phyloP scores from a whole-genome alignment of 148 eudicot species.

The Tetragonia tetragonoides region DNA sequence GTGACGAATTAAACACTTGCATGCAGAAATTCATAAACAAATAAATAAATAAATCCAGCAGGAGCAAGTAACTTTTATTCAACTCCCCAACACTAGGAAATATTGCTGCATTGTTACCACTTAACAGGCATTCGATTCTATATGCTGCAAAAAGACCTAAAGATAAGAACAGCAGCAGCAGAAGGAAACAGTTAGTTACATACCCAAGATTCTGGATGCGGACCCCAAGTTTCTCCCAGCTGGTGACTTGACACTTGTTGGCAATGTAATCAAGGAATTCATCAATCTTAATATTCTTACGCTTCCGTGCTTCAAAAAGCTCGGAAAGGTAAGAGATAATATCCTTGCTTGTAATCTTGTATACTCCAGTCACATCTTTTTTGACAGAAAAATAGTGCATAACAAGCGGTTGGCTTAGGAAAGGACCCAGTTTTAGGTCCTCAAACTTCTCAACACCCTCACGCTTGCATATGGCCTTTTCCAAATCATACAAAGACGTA shows the following conservation, averaged over 20 bases:
- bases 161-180: not conserved
- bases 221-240: conserved; percentile 56
- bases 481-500: conserved; percentile 71
- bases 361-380: conserved; percentile 45
- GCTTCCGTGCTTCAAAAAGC: conserved; percentile 33
- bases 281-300: conserved; percentile 39
- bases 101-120: not conserved
- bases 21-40: no score
- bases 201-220: conserved; percentile 91
- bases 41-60: not conserved
- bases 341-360: conserved; percentile 60
- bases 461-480: conserved; percentile 62
- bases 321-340: conserved; percentile 49
- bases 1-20: no score
- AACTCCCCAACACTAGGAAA: not conserved
- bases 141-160: not conserved
- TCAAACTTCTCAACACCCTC: conserved; percentile 74
- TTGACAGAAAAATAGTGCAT: conserved; percentile 70
- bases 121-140: not conserved
- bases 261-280: conserved; percentile 67
- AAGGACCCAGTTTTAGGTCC: conserved; percentile 83
- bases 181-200: conserved; percentile 27
- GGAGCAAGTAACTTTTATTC: not conserved
- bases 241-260: conserved; percentile 42
- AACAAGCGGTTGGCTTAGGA: conserved; percentile 69